Conservation (phyloP, 192 early-diverging fungal species). For the Coemansia sp. region DNA sequence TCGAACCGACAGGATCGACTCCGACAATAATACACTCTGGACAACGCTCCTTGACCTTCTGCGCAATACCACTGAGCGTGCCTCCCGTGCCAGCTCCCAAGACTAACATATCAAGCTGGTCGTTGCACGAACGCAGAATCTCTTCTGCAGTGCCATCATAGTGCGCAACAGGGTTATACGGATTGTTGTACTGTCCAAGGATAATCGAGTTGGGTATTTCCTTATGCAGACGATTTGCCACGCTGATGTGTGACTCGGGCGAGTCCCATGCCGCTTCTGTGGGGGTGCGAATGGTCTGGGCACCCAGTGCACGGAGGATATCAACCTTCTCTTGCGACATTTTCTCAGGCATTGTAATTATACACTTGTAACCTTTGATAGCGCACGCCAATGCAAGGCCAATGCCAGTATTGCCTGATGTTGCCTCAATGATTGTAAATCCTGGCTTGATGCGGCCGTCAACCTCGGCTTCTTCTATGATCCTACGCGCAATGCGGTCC, state of each 20-base stretch:
- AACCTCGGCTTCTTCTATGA: constrained; percentile 93
- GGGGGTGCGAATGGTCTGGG: constrained; percentile 97
- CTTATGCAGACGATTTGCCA: constrained; percentile 88
- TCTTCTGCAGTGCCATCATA: constrained; percentile 92
- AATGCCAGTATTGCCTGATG: constrained; percentile 99
- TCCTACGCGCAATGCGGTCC: constrained; percentile 96
- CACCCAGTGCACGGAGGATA: constrained; percentile 94
- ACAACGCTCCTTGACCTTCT: constrained; percentile 92
- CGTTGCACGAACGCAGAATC: constrained; percentile 75
- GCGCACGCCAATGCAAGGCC: constrained; percentile 95
- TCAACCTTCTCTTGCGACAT: constrained; percentile 99
- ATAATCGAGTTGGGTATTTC: constrained; percentile 97
- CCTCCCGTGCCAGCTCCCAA: constrained; percentile 95
- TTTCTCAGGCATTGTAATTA: constrained; percentile 99
- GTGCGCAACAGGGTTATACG: constrained; percentile 97
- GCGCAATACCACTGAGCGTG: constrained; percentile 92
- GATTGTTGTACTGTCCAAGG: constrained; percentile 95
- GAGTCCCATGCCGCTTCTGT: constrained; percentile 99
- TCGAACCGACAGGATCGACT: constrained; percentile 93
- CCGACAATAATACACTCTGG: constrained; percentile 84
- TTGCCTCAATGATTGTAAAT: constrained; percentile 96
- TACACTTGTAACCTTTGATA: constrained; percentile 97
- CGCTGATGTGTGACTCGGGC: constrained; percentile 97
- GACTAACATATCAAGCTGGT: constrained; percentile 95
- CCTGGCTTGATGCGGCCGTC: constrained; percentile 90